Percentiles rank a stretch among this genome's conserved stretches.
phyloP scores from a whole-genome alignment of 192 early-diverging fungal species.

The Backusella liffmaniae region DNA sequence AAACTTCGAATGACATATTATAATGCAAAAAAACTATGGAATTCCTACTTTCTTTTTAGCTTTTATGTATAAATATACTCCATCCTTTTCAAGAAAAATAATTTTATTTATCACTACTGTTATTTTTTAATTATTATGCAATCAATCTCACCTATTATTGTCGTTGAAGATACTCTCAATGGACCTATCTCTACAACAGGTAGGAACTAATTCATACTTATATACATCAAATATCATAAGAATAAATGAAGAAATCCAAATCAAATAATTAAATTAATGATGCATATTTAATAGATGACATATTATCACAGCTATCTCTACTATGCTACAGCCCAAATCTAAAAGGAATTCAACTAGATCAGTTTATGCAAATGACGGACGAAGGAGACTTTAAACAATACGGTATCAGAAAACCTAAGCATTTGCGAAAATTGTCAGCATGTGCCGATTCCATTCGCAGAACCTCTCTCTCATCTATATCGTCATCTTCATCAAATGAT shows the following conservation, averaged over 20 bases:
- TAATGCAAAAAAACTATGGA: neutral
- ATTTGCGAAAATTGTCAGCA: neutral
- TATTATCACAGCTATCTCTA: neutral
- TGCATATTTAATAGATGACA: neutral
- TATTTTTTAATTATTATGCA: neutral
- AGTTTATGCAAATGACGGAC: slow-evolving; percentile 16
- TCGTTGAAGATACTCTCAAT: neutral
- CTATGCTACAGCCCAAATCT: neutral
- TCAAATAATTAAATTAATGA: neutral
- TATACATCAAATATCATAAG: neutral
- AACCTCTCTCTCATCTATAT: slow-evolving; percentile 4
- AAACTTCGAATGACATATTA: neutral
- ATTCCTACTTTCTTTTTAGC: neutral
- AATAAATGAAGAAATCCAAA: neutral
- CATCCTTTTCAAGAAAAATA: neutral
- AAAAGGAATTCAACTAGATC: neutral
- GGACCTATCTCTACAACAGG: slow-evolving; percentile 1
- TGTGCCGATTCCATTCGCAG: slow-evolving; percentile 7
- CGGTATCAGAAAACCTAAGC: neutral
- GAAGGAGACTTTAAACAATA: neutral
- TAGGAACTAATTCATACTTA: neutral
- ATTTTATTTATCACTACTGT: neutral
- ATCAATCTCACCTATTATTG: neutral
- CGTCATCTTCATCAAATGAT: slow-evolving; percentile 7
- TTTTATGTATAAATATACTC: neutral